Evolutionary conservation across 2,329 filamentous ascomycete genomes (phyloP), one percentile per base, ranked within the genome.

Genomic region (Arthrobotrys iridis): DNA sequence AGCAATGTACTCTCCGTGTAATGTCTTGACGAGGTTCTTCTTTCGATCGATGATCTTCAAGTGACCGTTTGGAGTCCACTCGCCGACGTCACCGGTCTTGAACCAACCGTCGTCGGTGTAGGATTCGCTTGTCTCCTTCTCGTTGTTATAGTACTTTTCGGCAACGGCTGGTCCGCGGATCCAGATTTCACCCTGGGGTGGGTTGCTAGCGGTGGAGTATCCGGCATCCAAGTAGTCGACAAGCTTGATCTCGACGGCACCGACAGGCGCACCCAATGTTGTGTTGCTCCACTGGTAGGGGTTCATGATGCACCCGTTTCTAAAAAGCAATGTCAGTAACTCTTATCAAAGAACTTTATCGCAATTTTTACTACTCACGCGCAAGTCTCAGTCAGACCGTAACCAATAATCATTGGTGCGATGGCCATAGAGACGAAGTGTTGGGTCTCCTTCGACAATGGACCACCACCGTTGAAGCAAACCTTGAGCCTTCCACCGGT

Each of bases 11-110:
- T 98, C 94, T 79, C 94, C 94, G 75, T 93, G 93, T 78, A 92
- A 88, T 77, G 95, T 93, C 89, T 98, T 98, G 83, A 98, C 92
- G 66, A 98, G 85, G 84, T 98, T 98, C 89, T 98, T 98, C 88
- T 97, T 93, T 79, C 94, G 92, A 83, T 98, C 94, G 81, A 98
- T 93, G 81, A 98, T 90, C 79, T 86, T 88, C 78, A 98, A 83
- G 82, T 96, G 91, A 45, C 94, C 94, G 76, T 90, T 86, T 46
- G 84, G 81, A 82, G 94, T 90, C 80, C 94, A 95, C 82, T 97
- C 92, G 80, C 94, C 94, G 82, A 98, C 95, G 80, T 98, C 94
- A 76, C 94, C 94, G 13, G 93, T 96, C 87, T 91, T 94, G 87
- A 98, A 98, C 95, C 95, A 98, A 57, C 93, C 93, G 80, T 97